phyloP scores from a whole-genome alignment of 495 filamentous ascomycete species.

The Podospora anserina region DNA sequence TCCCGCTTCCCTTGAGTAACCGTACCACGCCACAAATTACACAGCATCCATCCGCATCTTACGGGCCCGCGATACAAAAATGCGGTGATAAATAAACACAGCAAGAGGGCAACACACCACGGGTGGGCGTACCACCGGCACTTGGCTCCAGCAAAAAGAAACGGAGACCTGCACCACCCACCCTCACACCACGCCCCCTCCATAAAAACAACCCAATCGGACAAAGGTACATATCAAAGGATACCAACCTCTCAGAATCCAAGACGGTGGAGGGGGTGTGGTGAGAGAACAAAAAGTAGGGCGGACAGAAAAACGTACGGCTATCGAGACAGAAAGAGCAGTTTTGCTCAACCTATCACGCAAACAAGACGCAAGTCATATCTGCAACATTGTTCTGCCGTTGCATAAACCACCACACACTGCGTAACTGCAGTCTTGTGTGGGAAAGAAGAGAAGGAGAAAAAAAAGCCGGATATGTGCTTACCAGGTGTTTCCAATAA shows the following conservation, averaged over 20 bases:
- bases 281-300: background rate
- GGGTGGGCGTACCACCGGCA: background rate
- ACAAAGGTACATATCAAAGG: background rate
- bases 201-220: background rate
- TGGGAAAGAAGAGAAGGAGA: background rate
- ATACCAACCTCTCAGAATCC: background rate
- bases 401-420: background rate
- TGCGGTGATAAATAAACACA: background rate
- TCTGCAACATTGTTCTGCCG: slow-evolving; percentile 15
- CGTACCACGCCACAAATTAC: background rate
- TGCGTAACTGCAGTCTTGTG: background rate
- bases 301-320: background rate
- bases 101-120: background rate
- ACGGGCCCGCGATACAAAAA: background rate
- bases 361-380: slow-evolving; percentile 20
- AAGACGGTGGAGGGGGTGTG: background rate
- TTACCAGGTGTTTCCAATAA: slow-evolving; percentile 93
- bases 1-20: background rate
- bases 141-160: background rate
- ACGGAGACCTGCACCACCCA: background rate
- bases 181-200: background rate
- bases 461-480: slow-evolving; percentile 27
- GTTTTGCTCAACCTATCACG: background rate
- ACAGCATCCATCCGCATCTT: background rate
- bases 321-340: background rate